A percentile compares a stretch with the other conserved stretches of the same genome.
phyloP scores from a whole-genome alignment of 495 filamentous ascomycete species.

The Trichoderma virens region DNA sequence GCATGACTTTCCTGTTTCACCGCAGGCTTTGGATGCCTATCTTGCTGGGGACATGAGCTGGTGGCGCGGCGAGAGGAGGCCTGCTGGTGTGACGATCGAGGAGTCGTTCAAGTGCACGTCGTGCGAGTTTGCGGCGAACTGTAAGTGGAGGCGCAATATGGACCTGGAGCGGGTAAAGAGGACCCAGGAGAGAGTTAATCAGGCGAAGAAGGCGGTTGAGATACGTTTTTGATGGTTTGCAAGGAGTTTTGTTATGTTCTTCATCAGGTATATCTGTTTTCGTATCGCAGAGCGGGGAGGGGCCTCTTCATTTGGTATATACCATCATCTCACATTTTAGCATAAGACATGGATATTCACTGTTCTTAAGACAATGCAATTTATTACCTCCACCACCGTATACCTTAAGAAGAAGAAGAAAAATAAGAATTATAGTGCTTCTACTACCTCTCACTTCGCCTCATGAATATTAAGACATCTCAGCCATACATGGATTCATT shows the following conservation, averaged over 20 bases:
- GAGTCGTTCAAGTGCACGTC: conserved; percentile 81
- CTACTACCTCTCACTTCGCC: neutral
- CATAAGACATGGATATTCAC: neutral
- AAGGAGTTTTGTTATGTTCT: neutral
- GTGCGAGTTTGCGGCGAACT: conserved; percentile 49
- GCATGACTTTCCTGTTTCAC: conserved; percentile 64
- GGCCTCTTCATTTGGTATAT: neutral
- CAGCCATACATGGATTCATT: neutral
- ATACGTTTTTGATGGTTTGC: neutral
- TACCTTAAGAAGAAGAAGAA: neutral
- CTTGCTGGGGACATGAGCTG: conserved; percentile 63
- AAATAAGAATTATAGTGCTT: neutral
- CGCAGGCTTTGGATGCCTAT: conserved; percentile 52
- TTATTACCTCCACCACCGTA: neutral
- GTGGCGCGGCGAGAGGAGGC: conserved; percentile 76
- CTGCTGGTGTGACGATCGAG: conserved; percentile 75
- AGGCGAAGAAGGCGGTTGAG: neutral
- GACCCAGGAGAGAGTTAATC: neutral
- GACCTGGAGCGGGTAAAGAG: conserved; percentile 22
- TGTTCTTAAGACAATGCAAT: neutral
- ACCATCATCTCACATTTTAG: neutral
- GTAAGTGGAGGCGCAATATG: conserved; percentile 41
- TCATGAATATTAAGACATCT: conserved; percentile 2
- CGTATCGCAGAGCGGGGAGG: too few species aligned
- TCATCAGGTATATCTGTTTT: neutral